Base-by-base conservation (phyloP, 495 filamentous ascomycete species). In the Neohortaea acidophila region DNA sequence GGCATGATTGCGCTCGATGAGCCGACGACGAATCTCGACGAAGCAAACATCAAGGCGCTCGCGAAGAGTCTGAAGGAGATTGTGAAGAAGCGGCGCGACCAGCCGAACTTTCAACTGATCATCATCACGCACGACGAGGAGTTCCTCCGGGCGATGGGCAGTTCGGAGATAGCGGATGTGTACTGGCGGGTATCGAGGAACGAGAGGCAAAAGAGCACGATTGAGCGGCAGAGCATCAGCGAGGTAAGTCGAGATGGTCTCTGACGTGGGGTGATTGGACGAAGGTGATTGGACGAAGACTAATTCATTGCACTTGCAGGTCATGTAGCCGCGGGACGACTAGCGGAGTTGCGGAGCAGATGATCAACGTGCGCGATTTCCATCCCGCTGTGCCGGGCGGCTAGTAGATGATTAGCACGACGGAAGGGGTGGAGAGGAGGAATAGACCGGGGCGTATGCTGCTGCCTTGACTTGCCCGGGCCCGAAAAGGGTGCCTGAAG, bases 111-210 rank as follows among this genome's bases (percentile, higher is more conserved):
- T 63, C 91, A 96, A 64, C 69, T 96, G 29, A 91, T 99, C 58
- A 81, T 96, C 40, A 99, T 99, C 57, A 99, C 89, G 23, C 89
- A 99, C 66, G 89, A 99, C 59, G 89, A 96, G 60, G 85, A 94
- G 45, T 99, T 99, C 57, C 55, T 99, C 49, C 70, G 74, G 33
- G 72, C 81, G 43, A 99, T 99, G 91, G 75, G 84, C 51, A 87
- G 83, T 57, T 73, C 72, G n/a, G 89, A 96, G 49, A 94, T 92
- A 57, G 80, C 77, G 44, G 91, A 96, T 56, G 72, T 76, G 51
- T 99, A 94, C 47, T 96, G 75, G 45, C 73, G 84, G 1, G 79
- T 99, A 13, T 76, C 68, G 40, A 68, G 87, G 26, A 79, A 91
- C 53, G 77, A 81, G 48, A 74, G 69, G 55, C 84, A 94, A 58